Evolutionary conservation across 768 basidiomycete genomes (phyloP).

Genomic region (Amanita pseudoporphyria): DNA sequence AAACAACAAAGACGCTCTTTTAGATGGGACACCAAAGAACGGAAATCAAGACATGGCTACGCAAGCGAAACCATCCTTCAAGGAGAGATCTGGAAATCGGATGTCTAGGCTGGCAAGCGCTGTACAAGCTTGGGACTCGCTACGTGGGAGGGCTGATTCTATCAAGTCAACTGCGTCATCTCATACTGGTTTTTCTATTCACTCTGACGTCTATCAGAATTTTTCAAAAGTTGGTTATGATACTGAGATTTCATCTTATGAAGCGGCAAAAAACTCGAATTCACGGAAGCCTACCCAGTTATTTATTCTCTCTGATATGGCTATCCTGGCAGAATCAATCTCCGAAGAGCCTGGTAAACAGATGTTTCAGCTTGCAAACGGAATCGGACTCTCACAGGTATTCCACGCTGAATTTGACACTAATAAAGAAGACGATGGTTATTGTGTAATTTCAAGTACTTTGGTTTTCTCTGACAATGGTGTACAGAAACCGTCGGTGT

Average conservation of each 20-base stretch:
- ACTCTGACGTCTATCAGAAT: constrained; percentile 1
- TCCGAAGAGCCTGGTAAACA: constrained; percentile 13
- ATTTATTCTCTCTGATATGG: constrained; percentile 60
- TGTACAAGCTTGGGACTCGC: constrained; percentile 32
- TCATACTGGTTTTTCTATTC: constrained; percentile 4
- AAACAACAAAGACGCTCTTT: constrained; percentile 19
- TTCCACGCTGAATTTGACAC: constrained; percentile 16
- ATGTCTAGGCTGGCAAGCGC: constrained; percentile 29
- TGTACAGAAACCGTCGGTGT: background rate
- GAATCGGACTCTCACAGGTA: constrained; percentile 37
- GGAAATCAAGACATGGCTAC: background rate
- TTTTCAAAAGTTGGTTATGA: background rate
- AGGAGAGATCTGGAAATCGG: constrained; percentile 10
- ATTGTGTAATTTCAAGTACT: background rate
- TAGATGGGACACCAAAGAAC: constrained; percentile 11
- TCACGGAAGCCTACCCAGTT: constrained; percentile 7
- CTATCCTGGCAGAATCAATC: constrained; percentile 43
- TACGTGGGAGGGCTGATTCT: constrained; percentile 34
- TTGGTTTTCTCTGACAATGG: background rate
- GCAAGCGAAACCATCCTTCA: background rate
- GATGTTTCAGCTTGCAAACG: constrained; percentile 20
- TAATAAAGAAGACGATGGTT: constrained; percentile 4
- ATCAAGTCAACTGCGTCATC: constrained; percentile 21
- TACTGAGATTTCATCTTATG: background rate
- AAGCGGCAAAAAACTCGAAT: background rate